A percentile compares a stretch with the other conserved stretches of the same genome.
These are phyloP conservation scores for Dactylorhiza incarnata DNA, from an alignment of 106 monocot species.

Conservation along the genomic window DNA sequence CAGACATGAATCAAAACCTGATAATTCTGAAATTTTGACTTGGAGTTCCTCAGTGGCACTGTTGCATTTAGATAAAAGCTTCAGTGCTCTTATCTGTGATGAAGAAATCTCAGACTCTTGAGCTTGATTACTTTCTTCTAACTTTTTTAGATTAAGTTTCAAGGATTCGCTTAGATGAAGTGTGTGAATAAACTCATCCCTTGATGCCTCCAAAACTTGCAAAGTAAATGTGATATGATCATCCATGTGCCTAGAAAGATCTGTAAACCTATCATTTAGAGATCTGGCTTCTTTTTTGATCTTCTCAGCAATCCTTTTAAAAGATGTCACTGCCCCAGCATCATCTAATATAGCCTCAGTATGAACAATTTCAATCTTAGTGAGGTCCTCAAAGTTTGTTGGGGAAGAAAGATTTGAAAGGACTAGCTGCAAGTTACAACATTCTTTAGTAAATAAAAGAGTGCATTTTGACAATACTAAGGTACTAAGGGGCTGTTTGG, in stretches of 20 bases:
- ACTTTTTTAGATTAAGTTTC: conserved; percentile 27
- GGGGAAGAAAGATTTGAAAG: conserved; percentile 37
- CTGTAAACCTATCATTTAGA: conserved; percentile 29
- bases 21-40: conserved; percentile 25
- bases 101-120: conserved; percentile 39
- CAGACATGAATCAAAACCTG: conserved; percentile 13
- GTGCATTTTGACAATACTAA: neutral
- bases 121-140: conserved; percentile 43
- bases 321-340: conserved; percentile 20
- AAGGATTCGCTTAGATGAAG: conserved; percentile 47
- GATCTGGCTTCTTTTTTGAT: conserved; percentile 25
- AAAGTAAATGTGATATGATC: conserved; percentile 37
- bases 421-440: conserved; percentile 27
- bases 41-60: conserved; percentile 35
- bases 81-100: conserved; percentile 31
- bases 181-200: conserved; percentile 34
- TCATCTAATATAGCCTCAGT: conserved; percentile 17
- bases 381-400: conserved; percentile 49
- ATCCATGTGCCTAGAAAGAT: conserved; percentile 44
- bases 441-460: neutral
- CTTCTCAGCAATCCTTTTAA: conserved; percentile 31
- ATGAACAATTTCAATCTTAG: conserved; percentile 5
- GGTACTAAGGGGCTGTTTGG: too few species aligned
- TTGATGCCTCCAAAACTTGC: conserved; percentile 39
- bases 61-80: conserved; percentile 38